These are phyloP conservation scores for Calcarisporium arbuscula DNA, from an alignment of 2,329 filamentous ascomycete genomes.

Conservation along the genomic window DNA sequence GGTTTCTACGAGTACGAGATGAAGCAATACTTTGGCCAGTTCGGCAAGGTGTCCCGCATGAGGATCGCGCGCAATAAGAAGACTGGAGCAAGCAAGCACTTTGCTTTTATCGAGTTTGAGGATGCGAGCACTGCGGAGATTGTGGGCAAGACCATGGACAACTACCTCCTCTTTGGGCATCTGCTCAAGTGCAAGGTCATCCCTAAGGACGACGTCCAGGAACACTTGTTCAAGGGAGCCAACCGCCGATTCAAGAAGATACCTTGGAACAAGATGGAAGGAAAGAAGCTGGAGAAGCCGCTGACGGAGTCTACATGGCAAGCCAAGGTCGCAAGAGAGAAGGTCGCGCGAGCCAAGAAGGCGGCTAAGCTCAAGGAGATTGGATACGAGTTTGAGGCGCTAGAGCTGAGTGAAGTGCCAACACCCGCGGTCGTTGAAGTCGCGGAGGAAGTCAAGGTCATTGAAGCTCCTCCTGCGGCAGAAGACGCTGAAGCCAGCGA, in stretches of 20 bases:
- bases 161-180: constrained; percentile 92
- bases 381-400: constrained; percentile 77
- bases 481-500: constrained; percentile 12
- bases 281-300: constrained; percentile 65
- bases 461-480: constrained; percentile 28
- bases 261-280: constrained; percentile 82
- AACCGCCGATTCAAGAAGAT: constrained; percentile 84
- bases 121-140: constrained; percentile 76
- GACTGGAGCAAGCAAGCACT: constrained; percentile 88
- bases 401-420: constrained; percentile 56
- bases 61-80: constrained; percentile 87
- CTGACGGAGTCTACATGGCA: constrained; percentile 72
- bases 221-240: constrained; percentile 81
- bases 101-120: constrained; percentile 87
- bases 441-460: constrained; percentile 25
- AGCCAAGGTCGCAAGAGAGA: constrained; percentile 66
- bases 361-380: constrained; percentile 69
- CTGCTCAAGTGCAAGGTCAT: constrained; percentile 83
- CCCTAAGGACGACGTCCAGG: constrained; percentile 69
- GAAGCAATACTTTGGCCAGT: constrained; percentile 88
- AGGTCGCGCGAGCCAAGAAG: constrained; percentile 61
- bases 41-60: constrained; percentile 72
- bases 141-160: constrained; percentile 93
- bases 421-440: constrained; percentile 33
- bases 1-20: constrained; percentile 97